Evolutionary conservation across 257 asterid species (phyloP).

Genomic region (Lycium ferocissimum): DNA sequence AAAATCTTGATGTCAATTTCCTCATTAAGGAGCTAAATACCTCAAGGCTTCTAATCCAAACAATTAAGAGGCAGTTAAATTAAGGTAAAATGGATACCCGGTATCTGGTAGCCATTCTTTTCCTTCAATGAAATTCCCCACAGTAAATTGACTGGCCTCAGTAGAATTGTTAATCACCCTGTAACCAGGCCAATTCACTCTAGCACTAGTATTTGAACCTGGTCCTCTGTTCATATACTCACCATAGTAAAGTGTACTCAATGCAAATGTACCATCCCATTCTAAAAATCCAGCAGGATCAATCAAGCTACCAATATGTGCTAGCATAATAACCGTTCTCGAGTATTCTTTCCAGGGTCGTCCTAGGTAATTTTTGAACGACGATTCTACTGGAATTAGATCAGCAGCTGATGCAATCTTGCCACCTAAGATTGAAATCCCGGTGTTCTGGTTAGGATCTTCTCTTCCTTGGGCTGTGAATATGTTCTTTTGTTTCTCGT

Average conservation of each 20-base stretch:
- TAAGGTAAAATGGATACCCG: slow-evolving; percentile 60
- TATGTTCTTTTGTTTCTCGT: slow-evolving; percentile 66
- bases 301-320: slow-evolving; percentile 60
- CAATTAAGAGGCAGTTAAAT: slow-evolving; percentile 59
- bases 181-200: slow-evolving; percentile 94
- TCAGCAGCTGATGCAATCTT: slow-evolving; percentile 89
- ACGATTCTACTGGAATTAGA: slow-evolving; percentile 67
- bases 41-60: not conserved
- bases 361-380: slow-evolving; percentile 68
- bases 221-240: slow-evolving; percentile 92
- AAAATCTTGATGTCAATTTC: slow-evolving; percentile 1
- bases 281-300: slow-evolving; percentile 81
- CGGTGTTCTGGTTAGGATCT: slow-evolving; percentile 96
- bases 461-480: slow-evolving; percentile 98
- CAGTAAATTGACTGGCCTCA: slow-evolving; percentile 80
- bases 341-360: slow-evolving; percentile 91
- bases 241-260: slow-evolving; percentile 71
- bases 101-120: slow-evolving; percentile 63
- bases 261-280: slow-evolving; percentile 70
- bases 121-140: slow-evolving; percentile 74
- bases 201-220: slow-evolving; percentile 72
- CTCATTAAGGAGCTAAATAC: not conserved
- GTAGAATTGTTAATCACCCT: slow-evolving; percentile 56
- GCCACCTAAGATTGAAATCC: slow-evolving; percentile 76
- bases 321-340: slow-evolving; percentile 66